These are phyloP conservation scores for Phylloporus rhodoxanthus DNA, from an alignment of 768 basidiomycete genomes.

Conservation along the genomic window DNA sequence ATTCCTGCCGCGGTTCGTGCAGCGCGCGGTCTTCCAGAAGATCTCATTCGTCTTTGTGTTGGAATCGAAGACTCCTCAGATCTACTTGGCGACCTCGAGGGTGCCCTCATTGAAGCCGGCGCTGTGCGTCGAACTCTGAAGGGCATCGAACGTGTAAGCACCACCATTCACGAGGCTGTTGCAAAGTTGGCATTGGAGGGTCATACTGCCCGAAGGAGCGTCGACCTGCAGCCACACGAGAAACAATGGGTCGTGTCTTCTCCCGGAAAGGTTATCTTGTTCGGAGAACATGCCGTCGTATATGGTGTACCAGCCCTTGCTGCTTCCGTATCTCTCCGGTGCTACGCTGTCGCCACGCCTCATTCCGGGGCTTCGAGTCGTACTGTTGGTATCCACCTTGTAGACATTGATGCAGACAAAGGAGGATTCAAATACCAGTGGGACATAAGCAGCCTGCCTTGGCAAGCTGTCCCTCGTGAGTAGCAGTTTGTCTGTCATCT, in stretches of 20 bases:
- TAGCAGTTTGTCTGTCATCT: neutral
- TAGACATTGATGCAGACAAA: slow-evolving; percentile 52
- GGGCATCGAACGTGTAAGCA: slow-evolving; percentile 37
- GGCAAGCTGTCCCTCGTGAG: slow-evolving; percentile 57
- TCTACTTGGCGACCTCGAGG: slow-evolving; percentile 91
- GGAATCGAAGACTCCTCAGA: slow-evolving; percentile 95
- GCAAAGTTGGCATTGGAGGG: slow-evolving; percentile 51
- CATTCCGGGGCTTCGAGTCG: slow-evolving; percentile 54
- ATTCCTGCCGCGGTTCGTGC: slow-evolving; percentile 94
- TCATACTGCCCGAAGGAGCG: slow-evolving; percentile 6
- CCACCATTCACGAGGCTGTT: slow-evolving; percentile 58
- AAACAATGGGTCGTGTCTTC: slow-evolving; percentile 86
- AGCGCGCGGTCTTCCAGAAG: slow-evolving; percentile 96
- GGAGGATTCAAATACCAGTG: slow-evolving; percentile 69
- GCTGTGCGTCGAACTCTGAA: slow-evolving; percentile 60
- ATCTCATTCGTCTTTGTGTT: slow-evolving; percentile 95
- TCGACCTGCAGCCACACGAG: slow-evolving; percentile 22
- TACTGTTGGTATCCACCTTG: slow-evolving; percentile 53
- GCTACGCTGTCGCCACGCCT: slow-evolving; percentile 79
- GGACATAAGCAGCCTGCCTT: slow-evolving; percentile 72
- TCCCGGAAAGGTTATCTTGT: slow-evolving; percentile 96
- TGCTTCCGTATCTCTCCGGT: slow-evolving; percentile 91
- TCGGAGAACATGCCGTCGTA: slow-evolving; percentile 98
- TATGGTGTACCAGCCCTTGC: slow-evolving; percentile 97
- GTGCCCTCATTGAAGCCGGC: slow-evolving; percentile 85